phyloP scores from a whole-genome alignment of 2,329 filamentous ascomycete species.

The Neopestalotiopsis sp. region DNA sequence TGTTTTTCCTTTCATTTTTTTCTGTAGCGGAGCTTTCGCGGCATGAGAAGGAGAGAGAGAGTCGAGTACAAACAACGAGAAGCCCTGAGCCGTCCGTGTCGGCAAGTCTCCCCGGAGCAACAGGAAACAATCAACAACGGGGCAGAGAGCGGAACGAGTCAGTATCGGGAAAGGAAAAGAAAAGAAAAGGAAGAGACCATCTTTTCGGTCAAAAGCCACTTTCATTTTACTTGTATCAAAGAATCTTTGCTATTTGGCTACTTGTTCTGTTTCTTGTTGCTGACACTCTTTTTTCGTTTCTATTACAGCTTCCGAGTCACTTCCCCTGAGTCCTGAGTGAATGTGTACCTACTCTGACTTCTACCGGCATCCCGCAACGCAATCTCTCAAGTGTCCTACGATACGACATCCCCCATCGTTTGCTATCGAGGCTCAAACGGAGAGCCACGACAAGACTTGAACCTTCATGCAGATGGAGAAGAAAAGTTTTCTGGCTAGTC shows the following conservation, averaged over 20 bases:
- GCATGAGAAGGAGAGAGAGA: neutral
- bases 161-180: neutral
- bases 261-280: neutral
- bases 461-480: neutral
- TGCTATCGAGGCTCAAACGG: neutral
- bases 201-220: neutral
- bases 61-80: neutral
- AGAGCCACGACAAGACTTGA: neutral
- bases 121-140: neutral
- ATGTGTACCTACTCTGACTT: neutral
- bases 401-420: neutral
- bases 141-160: neutral
- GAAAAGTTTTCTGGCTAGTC: neutral
- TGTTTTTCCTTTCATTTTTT: neutral
- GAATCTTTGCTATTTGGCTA: neutral
- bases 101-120: conserved; percentile 7
- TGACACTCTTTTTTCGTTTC: neutral
- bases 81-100: neutral
- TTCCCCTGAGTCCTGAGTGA: neutral
- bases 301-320: neutral
- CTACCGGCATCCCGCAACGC: neutral
- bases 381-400: neutral
- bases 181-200: neutral
- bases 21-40: neutral
- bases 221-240: neutral